Evolutionary conservation across 352 stramenopile genomes (phyloP), one percentile per base, ranked within the genome.

Genomic region (Halophytophthora polymorphica): DNA sequence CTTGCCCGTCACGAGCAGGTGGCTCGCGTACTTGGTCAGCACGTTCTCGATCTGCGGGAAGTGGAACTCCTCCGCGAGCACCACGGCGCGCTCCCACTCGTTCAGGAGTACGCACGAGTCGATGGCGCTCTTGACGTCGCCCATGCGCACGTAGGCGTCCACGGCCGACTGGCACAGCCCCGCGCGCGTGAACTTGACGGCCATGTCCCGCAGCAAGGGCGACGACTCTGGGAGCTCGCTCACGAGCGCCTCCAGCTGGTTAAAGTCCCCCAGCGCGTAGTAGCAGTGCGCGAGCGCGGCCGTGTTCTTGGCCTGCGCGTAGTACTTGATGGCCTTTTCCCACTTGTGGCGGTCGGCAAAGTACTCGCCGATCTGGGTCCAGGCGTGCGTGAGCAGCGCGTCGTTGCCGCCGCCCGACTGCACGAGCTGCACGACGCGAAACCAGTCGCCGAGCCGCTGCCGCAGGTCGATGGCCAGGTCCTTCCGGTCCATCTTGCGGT

Each of bases 21-120:
- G 72, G 18, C 69, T 88, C 7, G 87, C 88, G 55, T 96, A 94
- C 49, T 97, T 97, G 23, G 72, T 81, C 6, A 98, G 53, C 8
- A 98, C 72, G 44, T 94, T 93, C 61, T 98, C 93, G 35, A 98
- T 96, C 58, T 98, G 91, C 11, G 88, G 88, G 50, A 96, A 98
- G 51, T 96, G 77, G 69, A 97, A 86, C 57, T 95, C 66, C 51
- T 97, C 86, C 0, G 91, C 93, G 1, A 98, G 73, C 22, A 87
- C 61, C 34, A 98, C 86, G 23, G 93, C 93, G 8, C 71, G 69
- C 48, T 94, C 88, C 89, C 92, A 98, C 35, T 98, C 83, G 61
- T 98, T 98, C 31, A 97, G 58, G 2, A 96, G 52, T 17, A 98
- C 90, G 29, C 91, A 97, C 12, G 82, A 85, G 49, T 98, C 93